Evolutionary conservation across 345 rosid genomes (phyloP).

Genomic region (Draba incana): DNA sequence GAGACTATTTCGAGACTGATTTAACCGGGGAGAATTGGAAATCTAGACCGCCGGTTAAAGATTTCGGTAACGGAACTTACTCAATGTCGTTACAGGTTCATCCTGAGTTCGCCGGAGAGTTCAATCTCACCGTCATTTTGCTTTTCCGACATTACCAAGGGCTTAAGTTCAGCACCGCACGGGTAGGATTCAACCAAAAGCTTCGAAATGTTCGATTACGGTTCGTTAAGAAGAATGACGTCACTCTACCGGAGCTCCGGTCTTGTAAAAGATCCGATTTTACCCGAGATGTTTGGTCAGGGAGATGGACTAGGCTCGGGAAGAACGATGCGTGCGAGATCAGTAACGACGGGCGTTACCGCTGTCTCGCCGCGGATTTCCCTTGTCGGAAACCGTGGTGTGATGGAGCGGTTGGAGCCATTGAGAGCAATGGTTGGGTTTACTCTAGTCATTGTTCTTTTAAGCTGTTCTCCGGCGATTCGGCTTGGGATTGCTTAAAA

Average conservation of each 20-base stretch:
- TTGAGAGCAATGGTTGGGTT: slow-evolving; percentile 99
- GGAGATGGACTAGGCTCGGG: slow-evolving; percentile 92
- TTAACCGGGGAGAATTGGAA: slow-evolving; percentile 90
- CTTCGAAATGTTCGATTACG: slow-evolving; percentile 54
- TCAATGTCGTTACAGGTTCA: slow-evolving; percentile 77
- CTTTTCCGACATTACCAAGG: slow-evolving; percentile 82
- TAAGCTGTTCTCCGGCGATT: slow-evolving; percentile 53
- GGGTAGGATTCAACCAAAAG: slow-evolving; percentile 61
- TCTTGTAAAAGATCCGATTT: slow-evolving; percentile 68
- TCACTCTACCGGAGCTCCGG: slow-evolving; percentile 52
- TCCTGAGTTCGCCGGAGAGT: slow-evolving; percentile 82
- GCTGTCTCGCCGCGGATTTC: slow-evolving; percentile 62
- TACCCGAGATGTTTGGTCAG: slow-evolving; percentile 67
- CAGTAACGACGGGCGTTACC: slow-evolving; percentile 74
- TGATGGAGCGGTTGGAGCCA: slow-evolving; percentile 61
- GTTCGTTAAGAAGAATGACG: slow-evolving; percentile 44
- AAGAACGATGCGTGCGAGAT: slow-evolving; percentile 65
- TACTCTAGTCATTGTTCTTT: slow-evolving; percentile 88
- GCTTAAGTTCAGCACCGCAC: slow-evolving; percentile 63
- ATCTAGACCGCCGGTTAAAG: slow-evolving; percentile 76
- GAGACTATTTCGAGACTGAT: slow-evolving; percentile 90
- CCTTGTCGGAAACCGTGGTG: slow-evolving; percentile 90
- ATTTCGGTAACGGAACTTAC: slow-evolving; percentile 82
- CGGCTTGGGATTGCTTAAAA: slow-evolving; percentile 85
- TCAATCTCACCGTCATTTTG: slow-evolving; percentile 68